phyloP scores from a whole-genome alignment of 768 basidiomycete species.

The Chalciporus piperatus region DNA sequence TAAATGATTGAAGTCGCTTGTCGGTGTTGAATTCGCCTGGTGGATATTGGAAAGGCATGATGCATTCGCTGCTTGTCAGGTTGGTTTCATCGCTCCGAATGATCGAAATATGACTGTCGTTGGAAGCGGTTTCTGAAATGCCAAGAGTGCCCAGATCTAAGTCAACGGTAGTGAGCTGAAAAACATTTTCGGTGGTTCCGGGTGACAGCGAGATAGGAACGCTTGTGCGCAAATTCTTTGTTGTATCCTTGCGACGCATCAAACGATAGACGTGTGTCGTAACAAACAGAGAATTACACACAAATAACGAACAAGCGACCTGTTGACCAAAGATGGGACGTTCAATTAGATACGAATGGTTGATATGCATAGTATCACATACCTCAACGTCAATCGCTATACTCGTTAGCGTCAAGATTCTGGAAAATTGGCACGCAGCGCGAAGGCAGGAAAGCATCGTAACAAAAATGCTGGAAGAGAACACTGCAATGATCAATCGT shows the following conservation, averaged over 20 bases:
- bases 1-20: not conserved
- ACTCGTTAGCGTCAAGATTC: not conserved
- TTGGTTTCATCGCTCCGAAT: not conserved
- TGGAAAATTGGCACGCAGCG: slow-evolving; percentile 5
- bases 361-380: not conserved
- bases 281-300: slow-evolving; percentile 13
- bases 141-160: slow-evolving; percentile 1
- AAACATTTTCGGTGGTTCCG: not conserved
- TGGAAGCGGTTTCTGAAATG: no score
- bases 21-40: not conserved
- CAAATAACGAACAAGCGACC: slow-evolving; percentile 14
- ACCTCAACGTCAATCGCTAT: slow-evolving; percentile 16
- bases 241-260: not conserved
- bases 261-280: slow-evolving; percentile 7
- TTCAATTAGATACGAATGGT: not conserved
- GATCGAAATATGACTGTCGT: not conserved
- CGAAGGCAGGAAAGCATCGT: slow-evolving; percentile 6
- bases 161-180: slow-evolving; percentile 11
- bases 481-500: slow-evolving; percentile 4
- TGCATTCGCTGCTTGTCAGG: not conserved
- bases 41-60: not conserved
- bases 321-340: slow-evolving; percentile 4
- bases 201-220: not conserved
- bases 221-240: not conserved
- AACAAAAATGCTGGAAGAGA: slow-evolving; percentile 9